Conservation (phyloP, 2,329 filamentous ascomycete species). For the Clonostachys byssicola region DNA sequence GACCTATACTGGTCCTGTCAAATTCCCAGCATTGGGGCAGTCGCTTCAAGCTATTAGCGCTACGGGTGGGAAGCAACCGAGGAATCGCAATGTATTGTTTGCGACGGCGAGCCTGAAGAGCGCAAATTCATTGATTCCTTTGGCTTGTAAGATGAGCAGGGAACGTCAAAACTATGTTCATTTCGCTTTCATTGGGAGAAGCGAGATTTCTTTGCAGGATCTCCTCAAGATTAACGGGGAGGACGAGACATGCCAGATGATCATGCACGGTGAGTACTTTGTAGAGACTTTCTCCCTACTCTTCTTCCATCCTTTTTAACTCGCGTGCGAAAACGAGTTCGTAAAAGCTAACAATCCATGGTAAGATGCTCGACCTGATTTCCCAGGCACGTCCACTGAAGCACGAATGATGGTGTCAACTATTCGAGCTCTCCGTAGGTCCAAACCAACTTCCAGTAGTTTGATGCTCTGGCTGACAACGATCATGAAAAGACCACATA, state of each 20-base stretch:
- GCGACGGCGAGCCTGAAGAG: slow-evolving; percentile 72
- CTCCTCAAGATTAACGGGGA: slow-evolving; percentile 77
- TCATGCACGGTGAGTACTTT: slow-evolving; percentile 50
- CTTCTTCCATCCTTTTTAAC: no score
- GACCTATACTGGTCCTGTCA: slow-evolving; percentile 66
- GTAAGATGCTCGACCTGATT: slow-evolving; percentile 73
- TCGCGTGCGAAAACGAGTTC: no score
- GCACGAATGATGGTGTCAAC: slow-evolving; percentile 63
- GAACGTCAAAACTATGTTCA: slow-evolving; percentile 73
- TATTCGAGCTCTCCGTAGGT: slow-evolving; percentile 58
- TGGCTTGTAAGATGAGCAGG: slow-evolving; percentile 82
- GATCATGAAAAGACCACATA: slow-evolving; percentile 51
- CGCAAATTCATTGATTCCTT: slow-evolving; percentile 66
- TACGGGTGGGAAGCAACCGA: slow-evolving; percentile 42
- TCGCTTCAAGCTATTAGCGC: slow-evolving; percentile 57
- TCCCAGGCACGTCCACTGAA: slow-evolving; percentile 64
- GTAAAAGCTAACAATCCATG: no score
- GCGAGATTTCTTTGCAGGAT: slow-evolving; percentile 63
- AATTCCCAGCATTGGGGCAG: slow-evolving; percentile 59
- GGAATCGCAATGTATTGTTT: slow-evolving; percentile 74
- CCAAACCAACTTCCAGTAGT: neutral
- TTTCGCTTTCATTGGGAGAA: slow-evolving; percentile 73
- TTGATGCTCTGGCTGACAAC: slow-evolving; percentile 9
- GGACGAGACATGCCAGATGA: slow-evolving; percentile 63
- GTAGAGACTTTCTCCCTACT: no score